Percentiles rank a stretch among this genome's conserved stretches.
Evolutionary conservation across 768 basidiomycete genomes (phyloP).

Genomic region (Trametes sanguinea): DNA sequence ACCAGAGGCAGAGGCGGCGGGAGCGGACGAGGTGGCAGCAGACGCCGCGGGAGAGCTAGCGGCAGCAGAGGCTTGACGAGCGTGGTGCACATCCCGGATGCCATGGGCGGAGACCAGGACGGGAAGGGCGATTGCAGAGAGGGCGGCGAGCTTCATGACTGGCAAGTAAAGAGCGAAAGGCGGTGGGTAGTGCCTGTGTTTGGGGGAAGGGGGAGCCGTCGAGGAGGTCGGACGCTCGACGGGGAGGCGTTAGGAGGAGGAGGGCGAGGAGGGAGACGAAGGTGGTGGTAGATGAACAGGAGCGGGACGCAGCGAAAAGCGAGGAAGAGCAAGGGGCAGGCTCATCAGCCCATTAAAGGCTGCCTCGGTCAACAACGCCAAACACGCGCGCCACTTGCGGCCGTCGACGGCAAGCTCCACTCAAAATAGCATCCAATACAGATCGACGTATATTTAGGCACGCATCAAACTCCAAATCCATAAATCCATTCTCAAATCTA

Average conservation of each 20-base stretch:
- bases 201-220: slow-evolving; percentile 5
- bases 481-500: slow-evolving; percentile 8
- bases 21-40: slow-evolving; percentile 14
- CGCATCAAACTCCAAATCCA: slow-evolving; percentile 6
- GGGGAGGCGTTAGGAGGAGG: neutral
- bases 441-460: slow-evolving; percentile 13
- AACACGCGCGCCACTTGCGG: slow-evolving; percentile 18
- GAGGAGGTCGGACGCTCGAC: slow-evolving; percentile 7
- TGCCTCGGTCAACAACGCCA: slow-evolving; percentile 8
- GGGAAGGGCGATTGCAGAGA: slow-evolving; percentile 38
- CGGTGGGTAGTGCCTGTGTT: neutral
- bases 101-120: slow-evolving; percentile 44
- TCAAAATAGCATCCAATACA: slow-evolving; percentile 23
- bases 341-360: neutral
- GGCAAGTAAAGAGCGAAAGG: slow-evolving; percentile 11
- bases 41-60: slow-evolving; percentile 4
- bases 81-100: slow-evolving; percentile 22
- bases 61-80: slow-evolving; percentile 29
- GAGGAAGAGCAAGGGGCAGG: neutral
- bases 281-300: neutral
- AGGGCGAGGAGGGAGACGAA: neutral
- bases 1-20: slow-evolving; percentile 23
- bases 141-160: slow-evolving; percentile 36
- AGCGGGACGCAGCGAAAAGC: neutral
- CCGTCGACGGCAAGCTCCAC: slow-evolving; percentile 5